Evolutionary conservation across 2,329 filamentous ascomycete genomes (phyloP).

Genomic region (Cadophora luteo-olivacea): DNA sequence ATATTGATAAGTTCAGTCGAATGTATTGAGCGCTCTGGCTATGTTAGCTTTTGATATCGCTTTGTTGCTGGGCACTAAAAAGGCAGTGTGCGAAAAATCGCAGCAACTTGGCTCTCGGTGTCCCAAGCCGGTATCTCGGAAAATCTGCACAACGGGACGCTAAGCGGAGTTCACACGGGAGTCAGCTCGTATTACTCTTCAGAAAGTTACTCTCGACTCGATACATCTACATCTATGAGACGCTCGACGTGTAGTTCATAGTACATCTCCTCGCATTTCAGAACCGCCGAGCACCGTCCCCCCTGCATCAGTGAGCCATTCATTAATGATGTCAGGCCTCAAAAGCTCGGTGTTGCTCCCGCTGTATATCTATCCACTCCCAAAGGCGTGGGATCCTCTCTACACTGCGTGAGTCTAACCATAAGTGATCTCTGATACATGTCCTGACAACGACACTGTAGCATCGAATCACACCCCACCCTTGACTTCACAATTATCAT

Average conservation of each 20-base stretch:
- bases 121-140: neutral
- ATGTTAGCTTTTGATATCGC: neutral
- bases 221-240: neutral
- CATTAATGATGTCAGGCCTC: neutral
- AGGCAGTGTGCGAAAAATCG: neutral
- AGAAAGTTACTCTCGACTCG: neutral
- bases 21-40: no score
- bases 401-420: conserved; percentile 25
- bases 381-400: conserved; percentile 34
- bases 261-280: no score
- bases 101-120: neutral
- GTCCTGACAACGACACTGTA: neutral
- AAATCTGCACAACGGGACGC: neutral
- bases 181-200: neutral
- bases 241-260: no score
- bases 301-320: neutral
- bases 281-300: neutral
- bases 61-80: no score
- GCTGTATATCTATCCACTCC: conserved; percentile 35
- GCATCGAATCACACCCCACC: conserved; percentile 17
- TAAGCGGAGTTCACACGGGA: neutral
- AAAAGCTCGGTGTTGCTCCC: conserved; percentile 35
- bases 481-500: conserved; percentile 26
- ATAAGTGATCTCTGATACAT: neutral
- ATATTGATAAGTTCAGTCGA: no score